Conservation (phyloP, 108 stramenopile species). For the Nitzschia sp. region DNA sequence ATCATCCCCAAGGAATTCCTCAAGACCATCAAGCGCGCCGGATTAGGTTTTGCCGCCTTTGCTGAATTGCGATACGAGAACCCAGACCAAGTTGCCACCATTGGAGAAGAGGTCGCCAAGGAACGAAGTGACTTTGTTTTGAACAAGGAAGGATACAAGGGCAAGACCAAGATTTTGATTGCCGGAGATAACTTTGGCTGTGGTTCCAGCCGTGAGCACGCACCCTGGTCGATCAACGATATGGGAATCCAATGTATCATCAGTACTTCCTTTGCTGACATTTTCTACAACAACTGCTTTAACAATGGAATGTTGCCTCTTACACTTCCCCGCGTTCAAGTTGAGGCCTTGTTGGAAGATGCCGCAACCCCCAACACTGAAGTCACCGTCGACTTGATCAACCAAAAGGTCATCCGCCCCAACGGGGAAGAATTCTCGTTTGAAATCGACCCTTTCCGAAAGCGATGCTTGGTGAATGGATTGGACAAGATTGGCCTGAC, state of each 20-base stretch:
- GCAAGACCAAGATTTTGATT: slow-evolving; percentile 74
- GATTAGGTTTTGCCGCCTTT: slow-evolving; percentile 93
- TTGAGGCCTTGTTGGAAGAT: slow-evolving; percentile 76
- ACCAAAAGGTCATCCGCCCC: slow-evolving; percentile 87
- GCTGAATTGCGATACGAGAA: slow-evolving; percentile 90
- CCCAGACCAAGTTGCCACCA: slow-evolving; percentile 83
- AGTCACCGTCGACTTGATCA: slow-evolving; percentile 83
- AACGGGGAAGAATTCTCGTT: slow-evolving; percentile 80
- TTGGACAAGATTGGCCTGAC: slow-evolving; percentile 95
- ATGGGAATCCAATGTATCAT: slow-evolving; percentile 92
- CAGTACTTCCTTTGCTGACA: slow-evolving; percentile 92
- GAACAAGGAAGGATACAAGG: slow-evolving; percentile 83
- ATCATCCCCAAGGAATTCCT: slow-evolving; percentile 96
- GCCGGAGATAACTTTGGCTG: slow-evolving; percentile 95
- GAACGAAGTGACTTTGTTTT: slow-evolving; percentile 76
- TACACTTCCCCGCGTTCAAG: slow-evolving; percentile 67
- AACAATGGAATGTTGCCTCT: slow-evolving; percentile 96
- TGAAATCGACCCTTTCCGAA: slow-evolving; percentile 90
- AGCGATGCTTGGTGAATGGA: slow-evolving; percentile 88
- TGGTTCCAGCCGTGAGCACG: slow-evolving; percentile 91
- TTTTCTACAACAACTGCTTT: slow-evolving; percentile 97
- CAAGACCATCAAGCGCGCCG: slow-evolving; percentile 93
- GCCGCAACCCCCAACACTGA: slow-evolving; percentile 70
- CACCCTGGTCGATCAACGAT: slow-evolving; percentile 95
- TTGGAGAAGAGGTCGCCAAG: slow-evolving; percentile 82